These are phyloP conservation scores for Acanthamoeba triangularis DNA, from an alignment of 208 protist genomes.

Conservation along the genomic window DNA sequence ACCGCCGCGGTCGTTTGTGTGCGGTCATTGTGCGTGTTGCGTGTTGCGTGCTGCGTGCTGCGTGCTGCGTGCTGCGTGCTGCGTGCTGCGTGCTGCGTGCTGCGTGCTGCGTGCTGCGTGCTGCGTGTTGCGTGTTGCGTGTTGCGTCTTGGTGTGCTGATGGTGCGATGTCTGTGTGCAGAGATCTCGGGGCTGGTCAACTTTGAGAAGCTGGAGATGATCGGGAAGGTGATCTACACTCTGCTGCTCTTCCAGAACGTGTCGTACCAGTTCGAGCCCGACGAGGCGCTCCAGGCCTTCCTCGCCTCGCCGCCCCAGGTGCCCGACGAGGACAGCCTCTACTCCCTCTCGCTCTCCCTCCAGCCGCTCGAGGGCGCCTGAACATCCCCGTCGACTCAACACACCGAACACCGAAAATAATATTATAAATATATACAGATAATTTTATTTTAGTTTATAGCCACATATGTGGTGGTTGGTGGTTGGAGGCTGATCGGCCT, in stretches of 20 bases:
- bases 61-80: no score
- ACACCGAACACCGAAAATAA: no score
- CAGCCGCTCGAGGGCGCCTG: neutral
- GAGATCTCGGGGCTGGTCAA: slow-evolving; percentile 13
- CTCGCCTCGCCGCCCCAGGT: neutral
- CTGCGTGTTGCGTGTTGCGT: no score
- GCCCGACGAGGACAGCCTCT: slow-evolving; percentile 9
- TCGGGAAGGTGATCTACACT: neutral
- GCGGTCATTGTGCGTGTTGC: no score
- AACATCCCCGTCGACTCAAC: no score
- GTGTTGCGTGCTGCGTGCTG: no score
- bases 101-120: no score
- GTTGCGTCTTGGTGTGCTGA: neutral
- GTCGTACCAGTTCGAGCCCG: slow-evolving; percentile 2
- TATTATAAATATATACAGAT: no score
- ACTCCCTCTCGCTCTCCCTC: neutral
- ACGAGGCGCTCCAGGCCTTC: neutral
- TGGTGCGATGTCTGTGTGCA: neutral
- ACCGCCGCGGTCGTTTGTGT: neutral
- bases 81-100: no score
- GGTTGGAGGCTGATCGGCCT: no score
- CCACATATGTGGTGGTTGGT: no score
- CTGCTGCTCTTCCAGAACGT: neutral
- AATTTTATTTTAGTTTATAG: no score
- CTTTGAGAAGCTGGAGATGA: slow-evolving; percentile 63